Percentiles rank a stretch among this genome's conserved stretches.
phyloP scores from a whole-genome alignment of 768 basidiomycete genomes.

The Paxillus involutus region DNA sequence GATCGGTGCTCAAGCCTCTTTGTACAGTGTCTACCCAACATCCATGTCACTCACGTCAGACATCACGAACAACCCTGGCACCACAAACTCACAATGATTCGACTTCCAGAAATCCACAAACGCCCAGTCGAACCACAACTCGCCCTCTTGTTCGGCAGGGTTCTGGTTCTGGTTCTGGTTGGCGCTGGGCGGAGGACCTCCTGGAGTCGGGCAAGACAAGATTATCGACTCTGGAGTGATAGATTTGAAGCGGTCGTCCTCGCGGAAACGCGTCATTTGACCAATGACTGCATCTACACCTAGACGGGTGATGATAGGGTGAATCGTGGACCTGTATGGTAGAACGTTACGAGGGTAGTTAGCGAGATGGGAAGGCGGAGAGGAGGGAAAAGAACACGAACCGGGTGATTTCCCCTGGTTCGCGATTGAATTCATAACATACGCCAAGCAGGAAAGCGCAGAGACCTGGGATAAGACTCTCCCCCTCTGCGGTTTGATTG shows the following conservation, averaged over 20 bases:
- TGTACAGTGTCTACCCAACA: conserved; percentile 65
- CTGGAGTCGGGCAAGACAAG: conserved; percentile 45
- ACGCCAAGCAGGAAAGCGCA: conserved; percentile 90
- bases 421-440: conserved; percentile 95
- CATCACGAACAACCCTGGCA: not conserved
- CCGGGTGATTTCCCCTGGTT: conserved; percentile 96
- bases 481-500: conserved; percentile 84
- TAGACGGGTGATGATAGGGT: conserved; percentile 87
- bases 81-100: conserved; percentile 77
- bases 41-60: not conserved
- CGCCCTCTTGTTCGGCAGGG: conserved; percentile 59
- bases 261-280: conserved; percentile 82
- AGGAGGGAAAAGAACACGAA: conserved; percentile 31
- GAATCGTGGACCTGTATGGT: conserved; percentile 67
- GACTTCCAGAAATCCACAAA: conserved; percentile 99
- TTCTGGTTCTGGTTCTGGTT: conserved; percentile 1
- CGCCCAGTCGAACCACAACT: conserved; percentile 97
- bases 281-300: conserved; percentile 88
- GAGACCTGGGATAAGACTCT: conserved; percentile 84
- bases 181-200: not conserved
- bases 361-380: not conserved
- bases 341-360: not conserved
- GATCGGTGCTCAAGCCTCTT: conserved; percentile 67
- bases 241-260: conserved; percentile 90
- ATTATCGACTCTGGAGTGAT: conserved; percentile 87